Evolutionary conservation across 495 filamentous ascomycete genomes (phyloP), one percentile per base, ranked within the genome.

Genomic region (Daldinia concentrica): DNA sequence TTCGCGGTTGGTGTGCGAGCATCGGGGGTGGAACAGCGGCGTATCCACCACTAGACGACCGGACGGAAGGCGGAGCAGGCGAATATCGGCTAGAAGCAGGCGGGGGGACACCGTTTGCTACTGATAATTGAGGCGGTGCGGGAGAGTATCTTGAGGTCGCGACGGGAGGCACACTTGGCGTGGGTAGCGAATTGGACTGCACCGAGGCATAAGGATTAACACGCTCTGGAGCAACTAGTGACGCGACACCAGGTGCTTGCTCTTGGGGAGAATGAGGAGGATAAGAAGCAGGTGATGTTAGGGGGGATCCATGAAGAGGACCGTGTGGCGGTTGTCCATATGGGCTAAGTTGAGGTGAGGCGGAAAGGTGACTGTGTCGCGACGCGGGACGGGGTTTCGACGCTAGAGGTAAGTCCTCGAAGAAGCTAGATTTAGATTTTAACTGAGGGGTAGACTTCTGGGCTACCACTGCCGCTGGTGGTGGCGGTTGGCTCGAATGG

Each of bases 381-480:
- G 83, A 82, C 14, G 81, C 73, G 11, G 85, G 83, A 45, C 86
- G 86, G 50, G 89, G 85, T 70, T 85, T 90, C 64, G 87, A 73
- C 39, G 86, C 76, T 64, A 90, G 76, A 8, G 95, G 95, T 59
- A 98, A 84, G 39, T 99, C 95, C 77, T 97, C 95, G 70, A 94
- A 98, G 77, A 98, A 98, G 58, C 88, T 89, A 62, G 76, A 80
- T 51, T 83, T 79, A 34, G 74, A 70, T 64, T 76, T 82, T 68
- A 74, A 75, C 74, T 59, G 77, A 76, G 64, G 78, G 51, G 74
- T 64, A 1, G 70, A 58, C 54, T 76, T 80, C 24, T 75, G 71
- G n/a, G 61, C 57, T 60, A 60, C 32, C 8, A 7, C 17, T 12
- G 39, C 39, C 17, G 43, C 43, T 15, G 41, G 15, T 17, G 43